Base-by-base conservation (phyloP, 768 basidiomycete genomes). In the Podaxis sp. region DNA sequence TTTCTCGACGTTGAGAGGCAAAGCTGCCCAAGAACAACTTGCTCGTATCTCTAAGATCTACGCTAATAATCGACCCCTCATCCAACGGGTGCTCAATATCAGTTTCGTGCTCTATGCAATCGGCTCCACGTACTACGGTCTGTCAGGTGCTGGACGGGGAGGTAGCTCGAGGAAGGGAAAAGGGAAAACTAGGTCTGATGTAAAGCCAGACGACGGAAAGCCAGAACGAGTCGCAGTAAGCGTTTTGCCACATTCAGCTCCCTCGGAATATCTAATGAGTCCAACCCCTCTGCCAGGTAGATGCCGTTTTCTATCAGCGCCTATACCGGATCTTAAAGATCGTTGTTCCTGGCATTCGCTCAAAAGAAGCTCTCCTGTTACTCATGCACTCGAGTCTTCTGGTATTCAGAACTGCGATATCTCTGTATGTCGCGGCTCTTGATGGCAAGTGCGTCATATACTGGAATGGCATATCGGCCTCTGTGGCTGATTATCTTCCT, bases 361-460 rank as follows among this genome's bases (percentile, higher is more conserved):
- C 91, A 6, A 92, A 93, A 65, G 95, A 98, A 72, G 93, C 94
- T 0, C 74, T 91, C 56, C 82, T 98, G 53, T 81, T 99, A 14
- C 74, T 87, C 48, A 89, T 93, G 81, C 95, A 98, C 73, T 92
- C 94, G 13, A 86, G 87, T 68, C 80, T 99, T 60, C 83, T 99
- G 57, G 80, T 98, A 13, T 89, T 92, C 64, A 78, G 96, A 65
- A 98, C 96, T 3, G 88, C 91, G 1, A 88, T 98, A 50, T 95
- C 93, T 14, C 77, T 99, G 16, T 98, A 97, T 69, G 94, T 99
- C 51, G 96, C 96, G 5, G 85, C 90, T 21, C 80, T 98, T 51
- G 96, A 98, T 69, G 96, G 96, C 72, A 89, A 85, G 90, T 92
- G 67, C 65, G 86, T 78, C 14, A 38, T 38, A 46, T 9, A 23